A percentile compares a stretch with the other conserved stretches of the same genome.
phyloP scores from a whole-genome alignment of 257 asterid species.

The Solanum verrucosum region DNA sequence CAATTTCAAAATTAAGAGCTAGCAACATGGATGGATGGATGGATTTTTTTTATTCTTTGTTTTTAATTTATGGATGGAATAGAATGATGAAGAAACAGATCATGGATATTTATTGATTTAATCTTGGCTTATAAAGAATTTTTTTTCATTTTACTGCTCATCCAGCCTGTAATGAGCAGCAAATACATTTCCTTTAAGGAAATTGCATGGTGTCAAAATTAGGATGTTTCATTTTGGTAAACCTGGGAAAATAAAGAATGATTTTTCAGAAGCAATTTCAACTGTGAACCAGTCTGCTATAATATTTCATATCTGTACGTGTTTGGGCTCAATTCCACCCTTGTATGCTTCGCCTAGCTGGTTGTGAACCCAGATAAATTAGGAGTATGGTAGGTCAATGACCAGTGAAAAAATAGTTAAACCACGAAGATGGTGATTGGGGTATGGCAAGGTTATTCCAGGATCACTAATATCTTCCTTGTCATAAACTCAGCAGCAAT shows the following conservation, averaged over 20 bases:
- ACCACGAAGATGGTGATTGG: not conserved
- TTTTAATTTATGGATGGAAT: not conserved
- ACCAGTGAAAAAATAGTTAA: not conserved
- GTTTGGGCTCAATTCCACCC: not conserved
- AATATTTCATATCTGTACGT: not conserved
- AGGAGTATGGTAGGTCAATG: not conserved
- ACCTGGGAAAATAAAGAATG: not conserved
- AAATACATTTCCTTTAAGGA: not conserved
- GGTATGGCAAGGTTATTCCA: not conserved
- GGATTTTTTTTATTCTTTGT: not conserved
- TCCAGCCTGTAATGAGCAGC: not conserved
- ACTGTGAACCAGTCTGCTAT: not conserved
- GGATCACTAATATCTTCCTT: not conserved
- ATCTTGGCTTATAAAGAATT: not conserved
- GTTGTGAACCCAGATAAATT: not conserved
- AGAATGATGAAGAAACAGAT: not conserved
- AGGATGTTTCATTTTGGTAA: not conserved
- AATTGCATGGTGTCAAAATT: not conserved
- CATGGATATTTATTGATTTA: not conserved
- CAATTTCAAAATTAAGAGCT: not conserved
- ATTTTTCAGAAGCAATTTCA: not conserved
- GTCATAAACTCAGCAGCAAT: not conserved
- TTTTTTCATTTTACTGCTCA: not conserved
- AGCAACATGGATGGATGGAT: not conserved
- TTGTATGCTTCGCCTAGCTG: not conserved